Evolutionary conservation across 2,329 filamentous ascomycete species (phyloP), one percentile per base, ranked within the genome.

Genomic region (Cladosporium sphaerospermum): DNA sequence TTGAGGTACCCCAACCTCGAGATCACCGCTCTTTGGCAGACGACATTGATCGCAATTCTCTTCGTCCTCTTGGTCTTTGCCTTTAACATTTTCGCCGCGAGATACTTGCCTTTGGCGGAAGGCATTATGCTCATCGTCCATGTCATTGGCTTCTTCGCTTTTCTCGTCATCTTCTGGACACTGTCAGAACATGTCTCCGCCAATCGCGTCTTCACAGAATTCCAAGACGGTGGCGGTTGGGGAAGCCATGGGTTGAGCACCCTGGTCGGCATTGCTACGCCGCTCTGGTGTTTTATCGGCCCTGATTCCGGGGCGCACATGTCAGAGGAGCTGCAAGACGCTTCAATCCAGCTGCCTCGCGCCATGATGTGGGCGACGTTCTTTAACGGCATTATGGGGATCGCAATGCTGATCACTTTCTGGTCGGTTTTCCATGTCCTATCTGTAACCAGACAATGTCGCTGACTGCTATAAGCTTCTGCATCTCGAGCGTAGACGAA

Each of bases 11-110:
- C 23, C 23, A 28, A 28, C 23, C 4, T 28, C 23, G 1, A 28
- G 18, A 43, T 28, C 16, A 43, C 33, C 34, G 14, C n/a, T 41
- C 23, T 50, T 18, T 50, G 46, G 40, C 36, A 50, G 40, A 16
- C 34, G 10, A n/a, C 34, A 9, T 36, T 76, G 49, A 56, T 77
- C 16, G 62, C 60, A 9, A 62, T 65, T 32, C 61, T 57, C 23
- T 50, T 60, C 10, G 55, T 52, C 9, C 7, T 58, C 57, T 2
- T 55, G 57, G 2, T 63, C 16, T 57, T 63, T 16, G 23, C 60
- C 9, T 59, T 65, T 54, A 67, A 67, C 60, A 64, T 50, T 13
- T 58, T 60, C 44, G 56, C 57, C 28, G 58, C 59, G 5, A 55
- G 58, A 14, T 54, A 57, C 28, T 54, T 67, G 9, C 63, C 65